Conservation (phyloP, 257 asterid species). For the Ophiorrhiza pumila region DNA sequence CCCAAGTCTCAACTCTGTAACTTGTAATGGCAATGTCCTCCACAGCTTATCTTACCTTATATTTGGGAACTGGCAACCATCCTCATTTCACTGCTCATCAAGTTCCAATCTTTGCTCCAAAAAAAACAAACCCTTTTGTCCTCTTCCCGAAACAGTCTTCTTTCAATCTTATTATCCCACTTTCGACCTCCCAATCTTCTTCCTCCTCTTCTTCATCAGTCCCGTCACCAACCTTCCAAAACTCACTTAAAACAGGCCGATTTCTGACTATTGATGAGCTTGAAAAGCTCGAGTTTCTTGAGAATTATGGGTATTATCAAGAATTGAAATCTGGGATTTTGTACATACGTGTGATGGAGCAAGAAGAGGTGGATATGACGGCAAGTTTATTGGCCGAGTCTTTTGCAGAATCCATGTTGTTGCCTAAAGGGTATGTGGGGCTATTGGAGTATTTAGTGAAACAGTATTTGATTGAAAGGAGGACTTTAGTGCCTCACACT, state of each 20-base stretch:
- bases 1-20: neutral
- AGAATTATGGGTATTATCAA: slow-evolving; percentile 51
- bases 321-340: slow-evolving; percentile 73
- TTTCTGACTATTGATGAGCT: slow-evolving; percentile 66
- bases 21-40: slow-evolving; percentile 42
- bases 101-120: slow-evolving; percentile 39
- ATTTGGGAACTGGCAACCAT: slow-evolving; percentile 29
- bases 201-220: slow-evolving; percentile 37
- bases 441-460: slow-evolving; percentile 69
- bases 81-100: slow-evolving; percentile 22
- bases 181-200: slow-evolving; percentile 52
- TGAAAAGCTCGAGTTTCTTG: slow-evolving; percentile 53
- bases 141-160: slow-evolving; percentile 34
- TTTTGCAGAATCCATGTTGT: slow-evolving; percentile 78
- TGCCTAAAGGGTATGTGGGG: slow-evolving; percentile 59
- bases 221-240: slow-evolving; percentile 31
- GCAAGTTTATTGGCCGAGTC: slow-evolving; percentile 71
- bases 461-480: slow-evolving; percentile 80
- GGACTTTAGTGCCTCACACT: slow-evolving; percentile 59
- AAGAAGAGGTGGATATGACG: slow-evolving; percentile 73
- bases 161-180: slow-evolving; percentile 32
- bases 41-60: slow-evolving; percentile 45
- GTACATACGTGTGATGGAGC: slow-evolving; percentile 66
- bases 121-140: slow-evolving; percentile 38
- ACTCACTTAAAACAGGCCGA: slow-evolving; percentile 47